These are phyloP conservation scores for Clavulina sp. DNA, from an alignment of 768 basidiomycete species.

Conservation along the genomic window DNA sequence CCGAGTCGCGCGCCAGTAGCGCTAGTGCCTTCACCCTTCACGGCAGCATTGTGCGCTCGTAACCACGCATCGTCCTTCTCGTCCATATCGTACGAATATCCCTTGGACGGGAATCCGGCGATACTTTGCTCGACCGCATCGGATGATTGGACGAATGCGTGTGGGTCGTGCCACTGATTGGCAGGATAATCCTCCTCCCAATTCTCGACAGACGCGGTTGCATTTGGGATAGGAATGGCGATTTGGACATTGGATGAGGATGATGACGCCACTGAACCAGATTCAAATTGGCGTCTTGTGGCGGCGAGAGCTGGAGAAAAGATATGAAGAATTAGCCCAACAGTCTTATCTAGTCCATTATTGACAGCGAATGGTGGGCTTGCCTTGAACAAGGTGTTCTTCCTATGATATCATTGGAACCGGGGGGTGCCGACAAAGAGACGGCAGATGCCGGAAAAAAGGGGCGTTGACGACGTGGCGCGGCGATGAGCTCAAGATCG, in stretches of 20 bases:
- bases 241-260: conserved; percentile 16
- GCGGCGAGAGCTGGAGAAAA: conserved; percentile 37
- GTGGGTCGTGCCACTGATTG: conserved; percentile 56
- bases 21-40: conserved; percentile 71
- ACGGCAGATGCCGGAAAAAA: neutral
- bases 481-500: conserved; percentile 10
- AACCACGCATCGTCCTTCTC: conserved; percentile 94
- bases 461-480: neutral
- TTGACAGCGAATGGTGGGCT: neutral
- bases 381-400: conserved; percentile 25
- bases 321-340: neutral
- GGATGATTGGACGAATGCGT: conserved; percentile 62
- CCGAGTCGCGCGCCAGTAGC: conserved; percentile 36
- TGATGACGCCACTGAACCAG: conserved; percentile 13
- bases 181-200: conserved; percentile 62
- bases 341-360: too few relatives aligned
- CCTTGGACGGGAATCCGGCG: conserved; percentile 42
- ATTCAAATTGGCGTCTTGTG: conserved; percentile 26
- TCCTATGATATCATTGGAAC: conserved; percentile 25
- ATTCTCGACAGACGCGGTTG: conserved; percentile 59
- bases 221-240: conserved; percentile 87
- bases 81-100: conserved; percentile 85
- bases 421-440: conserved; percentile 22
- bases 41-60: conserved; percentile 75
- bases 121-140: conserved; percentile 70